Conservation (phyloP, 2,329 filamentous ascomycete species). For the Fusarium succisae region DNA sequence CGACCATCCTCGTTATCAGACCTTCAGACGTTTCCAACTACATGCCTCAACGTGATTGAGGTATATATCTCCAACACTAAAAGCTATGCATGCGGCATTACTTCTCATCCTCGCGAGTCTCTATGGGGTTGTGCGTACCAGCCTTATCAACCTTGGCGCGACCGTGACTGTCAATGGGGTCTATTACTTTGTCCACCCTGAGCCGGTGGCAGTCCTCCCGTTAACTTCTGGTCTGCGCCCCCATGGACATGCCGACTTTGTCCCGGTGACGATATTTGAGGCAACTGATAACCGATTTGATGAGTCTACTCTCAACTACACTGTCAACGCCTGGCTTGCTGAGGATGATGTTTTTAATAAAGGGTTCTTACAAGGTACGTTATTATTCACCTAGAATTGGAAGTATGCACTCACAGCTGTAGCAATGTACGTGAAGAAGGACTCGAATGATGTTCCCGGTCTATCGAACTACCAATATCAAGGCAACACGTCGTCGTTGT, state of each 20-base stretch:
- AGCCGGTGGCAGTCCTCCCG: not conserved
- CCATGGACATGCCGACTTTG: fast-evolving
- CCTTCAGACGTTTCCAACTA: not conserved
- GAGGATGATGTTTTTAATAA: not conserved
- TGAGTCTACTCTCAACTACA: not conserved
- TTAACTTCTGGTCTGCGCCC: not conserved
- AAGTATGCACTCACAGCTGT: not conserved
- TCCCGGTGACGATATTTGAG: not conserved
- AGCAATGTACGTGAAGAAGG: not conserved
- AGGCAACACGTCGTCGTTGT: not conserved
- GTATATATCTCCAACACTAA: no score
- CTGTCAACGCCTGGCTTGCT: not conserved
- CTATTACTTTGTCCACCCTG: not conserved
- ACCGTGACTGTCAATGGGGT: not conserved
- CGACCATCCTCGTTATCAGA: fast-evolving
- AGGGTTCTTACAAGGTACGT: not conserved
- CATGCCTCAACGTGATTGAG: no score
- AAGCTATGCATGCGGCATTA: not conserved
- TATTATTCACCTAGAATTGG: not conserved
- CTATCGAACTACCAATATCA: not conserved
- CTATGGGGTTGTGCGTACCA: not conserved
- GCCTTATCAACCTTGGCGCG: not conserved
- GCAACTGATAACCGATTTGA: not conserved
- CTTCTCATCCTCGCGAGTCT: no score
- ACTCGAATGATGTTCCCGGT: not conserved